Evolutionary conservation across 495 filamentous ascomycete species (phyloP).

Genomic region (Penicillium simplicissimum): DNA sequence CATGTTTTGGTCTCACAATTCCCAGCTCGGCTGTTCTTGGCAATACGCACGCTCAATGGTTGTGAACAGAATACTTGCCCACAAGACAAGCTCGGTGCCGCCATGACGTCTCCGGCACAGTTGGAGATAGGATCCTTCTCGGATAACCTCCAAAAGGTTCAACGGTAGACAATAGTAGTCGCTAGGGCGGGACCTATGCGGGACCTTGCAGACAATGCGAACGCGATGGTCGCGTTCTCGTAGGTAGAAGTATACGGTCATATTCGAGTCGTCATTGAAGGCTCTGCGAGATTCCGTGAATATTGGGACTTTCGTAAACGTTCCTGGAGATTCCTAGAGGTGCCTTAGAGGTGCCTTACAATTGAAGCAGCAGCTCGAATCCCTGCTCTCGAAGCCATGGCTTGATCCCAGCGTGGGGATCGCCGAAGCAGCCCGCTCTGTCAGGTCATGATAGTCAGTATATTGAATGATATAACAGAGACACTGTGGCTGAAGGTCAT

Average conservation of each 20-base stretch:
- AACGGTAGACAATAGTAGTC: slow-evolving; percentile 53
- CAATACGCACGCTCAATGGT: slow-evolving; percentile 56
- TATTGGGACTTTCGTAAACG: neutral
- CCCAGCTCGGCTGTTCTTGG: neutral
- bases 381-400: slow-evolving; percentile 37
- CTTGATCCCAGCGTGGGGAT: slow-evolving; percentile 40
- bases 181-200: slow-evolving; percentile 34
- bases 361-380: slow-evolving; percentile 43
- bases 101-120: slow-evolving; percentile 50
- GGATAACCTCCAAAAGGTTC: slow-evolving; percentile 54
- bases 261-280: slow-evolving; percentile 43
- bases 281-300: slow-evolving; percentile 24
- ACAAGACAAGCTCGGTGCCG: slow-evolving; percentile 49
- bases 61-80: slow-evolving; percentile 59
- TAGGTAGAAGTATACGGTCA: slow-evolving; percentile 58
- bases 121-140: slow-evolving; percentile 54
- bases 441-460: neutral
- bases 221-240: slow-evolving; percentile 54
- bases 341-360: slow-evolving; percentile 35
- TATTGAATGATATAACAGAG: neutral
- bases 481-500: neutral
- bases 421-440: slow-evolving; percentile 53
- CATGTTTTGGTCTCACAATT: neutral
- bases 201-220: slow-evolving; percentile 57
- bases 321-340: neutral